Evolutionary conservation across 768 basidiomycete species (phyloP), one percentile per base, ranked within the genome.

Genomic region (Boletus reticuloceps): DNA sequence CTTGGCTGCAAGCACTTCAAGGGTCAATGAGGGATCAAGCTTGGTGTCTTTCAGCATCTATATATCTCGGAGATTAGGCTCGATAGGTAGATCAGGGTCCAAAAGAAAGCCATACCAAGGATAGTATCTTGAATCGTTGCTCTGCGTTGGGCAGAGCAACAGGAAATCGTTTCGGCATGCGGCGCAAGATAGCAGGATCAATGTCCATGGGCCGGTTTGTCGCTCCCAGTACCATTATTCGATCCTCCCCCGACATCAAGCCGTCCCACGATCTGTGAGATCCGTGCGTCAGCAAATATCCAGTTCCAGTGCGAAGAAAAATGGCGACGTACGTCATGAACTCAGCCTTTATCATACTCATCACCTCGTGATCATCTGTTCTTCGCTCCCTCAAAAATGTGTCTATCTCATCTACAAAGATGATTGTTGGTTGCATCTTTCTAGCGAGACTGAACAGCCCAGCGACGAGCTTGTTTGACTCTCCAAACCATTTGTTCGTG

Each of bases 391-490:
- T 79, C 69, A 99, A 74, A 71, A 99, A 93, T 1, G 91, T 92
- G 65, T 99, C 96, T 61, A 99, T 98, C 73, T 98, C 97, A 69
- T 99, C 96, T 65, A 98, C 97, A 72, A 99, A 99, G 61, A 99
- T 95, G 67, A 99, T 98, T 54, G 87, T 82, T 1, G 97, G 97
- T 65, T 98, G 93, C 3, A 91, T 83, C 74, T 98, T 98, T 47
- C 86, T 78, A 25, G 97, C 97, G 20, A 99, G 84, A 47, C 91
- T 91, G 75, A 99, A 98, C 43, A 98, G 74, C 2, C 89, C 95
- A 1, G 91, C 91, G 17, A 99, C 94, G 46, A 99, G 85, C 70
- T 98, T 98, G 74, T 98, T 98, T 13, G 84, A 86, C 68, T 93
- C 91, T 36, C 91, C 91, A 61, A 87, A 91, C 91, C 89, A 91